Base-by-base conservation (phyloP, 805 yeast species). In the Saccharomycopsis capsularis region DNA sequence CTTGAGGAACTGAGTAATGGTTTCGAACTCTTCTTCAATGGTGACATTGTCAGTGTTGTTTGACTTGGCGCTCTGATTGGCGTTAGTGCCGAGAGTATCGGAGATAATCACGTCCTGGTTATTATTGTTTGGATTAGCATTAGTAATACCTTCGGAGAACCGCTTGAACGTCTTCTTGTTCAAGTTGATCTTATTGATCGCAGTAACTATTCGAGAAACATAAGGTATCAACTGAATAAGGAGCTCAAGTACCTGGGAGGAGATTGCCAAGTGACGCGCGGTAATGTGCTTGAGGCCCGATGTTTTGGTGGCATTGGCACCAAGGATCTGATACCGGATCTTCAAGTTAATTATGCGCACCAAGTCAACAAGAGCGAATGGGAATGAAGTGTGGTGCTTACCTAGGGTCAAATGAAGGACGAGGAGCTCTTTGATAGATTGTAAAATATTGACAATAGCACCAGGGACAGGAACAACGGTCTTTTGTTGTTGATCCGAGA, bases 201-300 rank as follows among this genome's bases (percentile, higher is more conserved):
- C 63, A 11, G 44, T 55, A 30, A 66, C 60, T 34, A 65, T 58
- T 25, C 56, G 56, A 22, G 63, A 58, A 7, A 70, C 54, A 46
- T 60, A 64, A 1, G 73, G 71, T 1, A 76, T 56, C 19, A 69
- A 50, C 0, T 60, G 56, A 19, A 74, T 62, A 22, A 81, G 62
- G 27, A 71, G 66, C 48, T 78, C 78, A 27, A 84, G 66, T n/a
- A 80, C 68, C 58, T 84, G 87, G 3, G 82, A 76, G 34, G 85
- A 77, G 36, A 83, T 68, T 0, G 88, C 81, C 44, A 84, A 60
- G 61, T 84, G 86, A 55, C 79, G 80, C 1, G 88, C 82, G 3
- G 86, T 80, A 44, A 85, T 83, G 58, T 83, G 89, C 54, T 75
- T 79, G 44, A 84, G 67, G 0, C 86, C 88, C 0, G 91, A 85